Evolutionary conservation across 73 alveolate genomes (phyloP).

Genomic region (Paramecium caudatum): DNA sequence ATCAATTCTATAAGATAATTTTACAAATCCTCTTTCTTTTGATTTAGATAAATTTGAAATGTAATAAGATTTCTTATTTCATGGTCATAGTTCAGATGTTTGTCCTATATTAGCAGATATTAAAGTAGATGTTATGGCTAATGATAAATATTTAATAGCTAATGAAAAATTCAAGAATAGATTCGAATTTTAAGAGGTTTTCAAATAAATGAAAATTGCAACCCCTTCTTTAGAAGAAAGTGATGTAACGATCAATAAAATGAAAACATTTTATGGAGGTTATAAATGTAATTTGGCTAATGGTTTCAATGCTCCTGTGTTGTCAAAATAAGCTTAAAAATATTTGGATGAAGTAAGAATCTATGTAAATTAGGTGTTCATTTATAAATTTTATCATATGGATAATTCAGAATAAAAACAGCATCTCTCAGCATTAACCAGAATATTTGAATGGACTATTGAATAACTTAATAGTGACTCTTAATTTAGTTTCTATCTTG

Average conservation of each 20-base stretch:
- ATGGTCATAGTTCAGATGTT: constrained; percentile 10
- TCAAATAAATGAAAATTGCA: not conserved
- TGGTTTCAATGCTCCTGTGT: not conserved
- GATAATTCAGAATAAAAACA: not conserved
- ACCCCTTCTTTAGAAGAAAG: not conserved
- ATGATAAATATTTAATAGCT: not conserved
- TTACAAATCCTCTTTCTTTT: constrained; percentile 2
- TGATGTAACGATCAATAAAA: not conserved
- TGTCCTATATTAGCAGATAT: constrained; percentile 39
- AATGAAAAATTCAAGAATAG: not conserved
- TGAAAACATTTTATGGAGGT: constrained; percentile 67
- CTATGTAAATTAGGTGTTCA: not conserved
- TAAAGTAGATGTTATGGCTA: not conserved
- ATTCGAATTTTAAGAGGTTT: constrained; percentile 39
- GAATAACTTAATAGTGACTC: not conserved
- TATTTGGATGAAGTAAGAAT: constrained; percentile 37
- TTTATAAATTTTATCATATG: not conserved
- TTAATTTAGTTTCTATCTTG: constrained; percentile 22
- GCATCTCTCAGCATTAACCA: constrained; percentile 34
- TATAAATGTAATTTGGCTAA: constrained; percentile 22
- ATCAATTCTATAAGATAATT: not conserved
- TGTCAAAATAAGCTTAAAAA: not conserved
- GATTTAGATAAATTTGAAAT: not conserved
- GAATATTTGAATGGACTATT: constrained; percentile 51
- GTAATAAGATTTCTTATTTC: constrained; percentile 46